Percentiles rank a stretch among this genome's conserved stretches.
These are phyloP conservation scores for Fusarium sp. DNA, from an alignment of 2,329 filamentous ascomycete species.

Conservation along the genomic window DNA sequence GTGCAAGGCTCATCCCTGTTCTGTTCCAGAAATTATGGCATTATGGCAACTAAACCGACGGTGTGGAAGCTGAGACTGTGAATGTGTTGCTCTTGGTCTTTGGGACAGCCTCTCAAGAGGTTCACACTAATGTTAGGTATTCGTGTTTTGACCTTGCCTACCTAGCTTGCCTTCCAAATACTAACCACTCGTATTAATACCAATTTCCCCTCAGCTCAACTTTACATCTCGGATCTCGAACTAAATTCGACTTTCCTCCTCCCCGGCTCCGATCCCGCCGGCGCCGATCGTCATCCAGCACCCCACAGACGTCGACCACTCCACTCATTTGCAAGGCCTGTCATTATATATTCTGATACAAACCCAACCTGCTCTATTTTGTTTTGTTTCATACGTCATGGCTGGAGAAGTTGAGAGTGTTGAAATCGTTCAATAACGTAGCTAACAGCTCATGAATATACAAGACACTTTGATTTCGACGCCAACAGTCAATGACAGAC, in stretches of 20 bases:
- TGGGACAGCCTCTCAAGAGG: not conserved
- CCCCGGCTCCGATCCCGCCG: constrained; percentile 37
- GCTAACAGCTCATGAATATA: not conserved
- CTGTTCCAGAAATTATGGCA: not conserved
- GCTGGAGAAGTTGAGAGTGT: not conserved
- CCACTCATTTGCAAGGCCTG: constrained; percentile 10
- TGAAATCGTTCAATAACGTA: not conserved
- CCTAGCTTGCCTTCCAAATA: constrained; percentile 9
- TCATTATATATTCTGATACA: not conserved
- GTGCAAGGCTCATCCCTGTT: constrained; percentile 14
- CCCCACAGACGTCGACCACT: constrained; percentile 27
- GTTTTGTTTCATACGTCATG: constrained; percentile 38
- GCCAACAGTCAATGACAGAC: not conserved
- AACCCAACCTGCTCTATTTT: constrained; percentile 5
- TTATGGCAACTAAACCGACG: constrained; percentile 8
- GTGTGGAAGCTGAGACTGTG: constrained; percentile 2
- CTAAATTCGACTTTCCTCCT: constrained; percentile 27
- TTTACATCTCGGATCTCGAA: constrained; percentile 18
- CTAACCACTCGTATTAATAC: not conserved
- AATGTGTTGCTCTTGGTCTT: not conserved
- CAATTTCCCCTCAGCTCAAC: not conserved
- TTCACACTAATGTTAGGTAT: not conserved
- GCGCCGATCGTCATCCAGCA: constrained; percentile 36
- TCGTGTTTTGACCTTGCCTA: not conserved
- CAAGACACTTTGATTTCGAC: not conserved